Percentiles rank a stretch among this genome's conserved stretches.
These are phyloP conservation scores for Colletotrichum somersetense DNA, from an alignment of 2,329 filamentous ascomycete species.

Conservation along the genomic window DNA sequence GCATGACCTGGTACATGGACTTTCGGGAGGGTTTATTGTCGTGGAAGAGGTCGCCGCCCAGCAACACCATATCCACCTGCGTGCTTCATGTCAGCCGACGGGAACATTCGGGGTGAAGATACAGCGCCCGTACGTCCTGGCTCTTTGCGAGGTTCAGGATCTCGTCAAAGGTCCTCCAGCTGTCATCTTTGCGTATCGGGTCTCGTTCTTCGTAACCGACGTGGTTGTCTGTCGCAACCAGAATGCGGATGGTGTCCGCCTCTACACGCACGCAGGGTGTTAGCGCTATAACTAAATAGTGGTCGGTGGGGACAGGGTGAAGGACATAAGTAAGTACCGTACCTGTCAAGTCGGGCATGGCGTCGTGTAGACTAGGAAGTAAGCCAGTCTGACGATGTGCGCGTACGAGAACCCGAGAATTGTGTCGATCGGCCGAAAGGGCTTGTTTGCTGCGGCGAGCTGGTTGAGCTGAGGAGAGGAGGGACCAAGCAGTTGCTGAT, in stretches of 20 bases:
- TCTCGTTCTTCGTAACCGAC: slow-evolving; percentile 97
- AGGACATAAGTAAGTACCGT: background rate
- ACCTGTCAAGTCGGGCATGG: slow-evolving; percentile 40
- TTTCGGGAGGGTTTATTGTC: slow-evolving; percentile 98
- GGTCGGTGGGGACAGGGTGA: background rate
- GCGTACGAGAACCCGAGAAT: background rate
- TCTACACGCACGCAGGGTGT: slow-evolving; percentile 50
- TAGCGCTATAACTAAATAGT: background rate
- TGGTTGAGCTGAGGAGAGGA: background rate
- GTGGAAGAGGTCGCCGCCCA: slow-evolving; percentile 96
- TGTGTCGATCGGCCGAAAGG: background rate
- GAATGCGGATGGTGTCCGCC: slow-evolving; percentile 91
- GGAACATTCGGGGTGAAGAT: background rate
- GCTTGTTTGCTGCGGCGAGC: slow-evolving; percentile 3
- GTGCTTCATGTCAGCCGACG: background rate
- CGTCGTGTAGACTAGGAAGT: background rate
- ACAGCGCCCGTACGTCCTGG: slow-evolving; percentile 72
- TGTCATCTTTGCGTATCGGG: slow-evolving; percentile 94
- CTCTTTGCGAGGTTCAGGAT: slow-evolving; percentile 89
- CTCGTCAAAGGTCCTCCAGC: slow-evolving; percentile 96
- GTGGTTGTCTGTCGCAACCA: slow-evolving; percentile 97
- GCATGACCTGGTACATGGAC: slow-evolving; percentile 97
- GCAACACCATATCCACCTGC: slow-evolving; percentile 92
- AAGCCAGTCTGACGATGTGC: background rate
- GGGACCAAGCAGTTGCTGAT: background rate